These are phyloP conservation scores for Ogataea minuta DNA, from an alignment of 805 yeast genomes.

Conservation along the genomic window DNA sequence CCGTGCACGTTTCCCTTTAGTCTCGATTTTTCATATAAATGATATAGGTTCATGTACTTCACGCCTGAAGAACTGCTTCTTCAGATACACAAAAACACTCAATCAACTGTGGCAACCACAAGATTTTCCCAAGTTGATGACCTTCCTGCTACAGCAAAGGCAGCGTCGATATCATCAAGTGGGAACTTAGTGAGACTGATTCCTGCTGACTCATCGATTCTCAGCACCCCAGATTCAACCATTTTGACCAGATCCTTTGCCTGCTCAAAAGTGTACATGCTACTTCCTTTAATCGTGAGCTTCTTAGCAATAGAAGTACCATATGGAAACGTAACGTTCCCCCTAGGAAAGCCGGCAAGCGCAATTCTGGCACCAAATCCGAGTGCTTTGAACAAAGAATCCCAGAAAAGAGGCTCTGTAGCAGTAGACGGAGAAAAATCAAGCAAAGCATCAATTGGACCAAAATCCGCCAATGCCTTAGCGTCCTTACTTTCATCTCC, in stretches of 20 bases:
- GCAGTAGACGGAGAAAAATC: slow-evolving; percentile 6
- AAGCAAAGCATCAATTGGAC: slow-evolving; percentile 5
- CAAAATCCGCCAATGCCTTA: background rate
- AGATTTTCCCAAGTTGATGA: slow-evolving; percentile 29
- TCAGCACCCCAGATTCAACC: slow-evolving; percentile 7
- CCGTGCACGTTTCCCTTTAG: too few species aligned
- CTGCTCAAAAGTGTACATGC: slow-evolving; percentile 8
- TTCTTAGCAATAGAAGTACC: slow-evolving; percentile 1
- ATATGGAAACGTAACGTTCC: slow-evolving; percentile 1
- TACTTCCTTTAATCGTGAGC: slow-evolving; percentile 6
- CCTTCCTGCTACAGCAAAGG: slow-evolving; percentile 20
- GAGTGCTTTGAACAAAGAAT: background rate
- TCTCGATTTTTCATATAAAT: too few species aligned
- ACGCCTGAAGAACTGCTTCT: too few species aligned
- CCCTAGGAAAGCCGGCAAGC: slow-evolving; percentile 5
- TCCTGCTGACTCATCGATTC: slow-evolving; percentile 17
- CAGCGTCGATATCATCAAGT: slow-evolving; percentile 4
- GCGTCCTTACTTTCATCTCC: slow-evolving; percentile 6
- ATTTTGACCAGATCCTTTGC: slow-evolving; percentile 4
- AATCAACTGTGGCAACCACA: too few species aligned
- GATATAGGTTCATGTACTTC: too few species aligned
- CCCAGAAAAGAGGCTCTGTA: background rate
- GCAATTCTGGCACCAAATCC: slow-evolving; percentile 4
- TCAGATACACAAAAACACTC: too few species aligned
- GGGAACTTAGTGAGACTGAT: slow-evolving; percentile 1